A percentile compares a stretch with the other conserved stretches of the same genome.
Conservation (phyloP, 192 early-diverging fungal species). For the Backusella circina region DNA sequence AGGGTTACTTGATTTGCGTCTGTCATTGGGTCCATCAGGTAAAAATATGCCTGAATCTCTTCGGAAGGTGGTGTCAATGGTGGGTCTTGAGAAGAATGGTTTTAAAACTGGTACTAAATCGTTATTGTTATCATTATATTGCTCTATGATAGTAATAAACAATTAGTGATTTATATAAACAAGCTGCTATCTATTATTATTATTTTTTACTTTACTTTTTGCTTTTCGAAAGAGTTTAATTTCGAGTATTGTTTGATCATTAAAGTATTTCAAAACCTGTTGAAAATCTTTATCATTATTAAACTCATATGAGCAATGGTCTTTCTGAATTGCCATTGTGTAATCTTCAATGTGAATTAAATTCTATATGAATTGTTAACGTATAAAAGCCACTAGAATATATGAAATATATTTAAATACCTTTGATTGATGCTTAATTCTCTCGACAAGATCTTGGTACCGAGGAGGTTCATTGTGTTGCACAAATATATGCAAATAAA, state of each 20-base stretch:
- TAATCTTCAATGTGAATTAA: not conserved
- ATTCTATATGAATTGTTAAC: not conserved
- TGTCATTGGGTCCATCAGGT: not conserved
- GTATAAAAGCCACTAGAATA: not conserved
- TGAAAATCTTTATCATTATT: not conserved
- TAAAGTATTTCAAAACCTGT: not conserved
- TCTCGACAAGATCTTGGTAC: not conserved
- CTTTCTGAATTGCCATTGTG: not conserved
- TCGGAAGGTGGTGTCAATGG: not conserved
- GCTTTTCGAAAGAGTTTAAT: not conserved
- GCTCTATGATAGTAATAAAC: not conserved
- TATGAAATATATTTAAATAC: not conserved
- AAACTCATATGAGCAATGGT: not conserved
- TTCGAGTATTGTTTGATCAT: slow-evolving; percentile 1
- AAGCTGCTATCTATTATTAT: no score
- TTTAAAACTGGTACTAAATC: not conserved
- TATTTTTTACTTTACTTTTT: not conserved
- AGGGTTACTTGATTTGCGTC: not conserved
- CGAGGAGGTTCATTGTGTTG: not conserved
- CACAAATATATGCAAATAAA: slow-evolving; percentile 9
- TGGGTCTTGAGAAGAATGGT: not conserved
- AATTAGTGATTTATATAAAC: not conserved
- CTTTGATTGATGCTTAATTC: slow-evolving; percentile 3
- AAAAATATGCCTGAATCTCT: not conserved
- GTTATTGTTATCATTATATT: not conserved